A percentile compares a stretch with the other conserved stretches of the same genome.
Evolutionary conservation across 257 asterid genomes (phyloP).

Genomic region (Capsicum rhomboideum): DNA sequence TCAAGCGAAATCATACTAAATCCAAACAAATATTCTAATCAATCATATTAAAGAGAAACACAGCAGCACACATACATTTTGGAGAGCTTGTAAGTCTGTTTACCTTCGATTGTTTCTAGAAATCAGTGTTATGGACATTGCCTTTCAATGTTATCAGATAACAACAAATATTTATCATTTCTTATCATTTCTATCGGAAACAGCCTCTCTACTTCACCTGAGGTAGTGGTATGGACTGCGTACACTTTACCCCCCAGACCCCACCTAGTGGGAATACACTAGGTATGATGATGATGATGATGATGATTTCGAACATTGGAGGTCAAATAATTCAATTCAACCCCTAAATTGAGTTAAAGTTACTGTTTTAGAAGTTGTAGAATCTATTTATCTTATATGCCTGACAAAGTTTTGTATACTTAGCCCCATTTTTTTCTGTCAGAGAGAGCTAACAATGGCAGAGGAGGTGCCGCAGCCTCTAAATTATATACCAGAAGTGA

Average conservation of each 20-base stretch:
- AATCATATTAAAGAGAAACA: background rate
- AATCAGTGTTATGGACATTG: no score
- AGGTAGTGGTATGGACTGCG: no score
- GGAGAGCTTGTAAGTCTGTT: conserved; percentile 56
- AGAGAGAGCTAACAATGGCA: conserved; percentile 26
- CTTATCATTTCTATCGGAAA: no score
- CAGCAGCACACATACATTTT: conserved; percentile 26
- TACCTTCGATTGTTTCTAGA: no score
- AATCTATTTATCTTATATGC: background rate
- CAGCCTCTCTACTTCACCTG: no score
- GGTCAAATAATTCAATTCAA: background rate
- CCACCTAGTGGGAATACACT: no score
- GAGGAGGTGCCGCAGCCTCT: conserved; percentile 43
- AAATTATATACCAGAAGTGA: conserved; percentile 68
- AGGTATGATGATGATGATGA: no score
- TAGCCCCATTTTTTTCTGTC: background rate
- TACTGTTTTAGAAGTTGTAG: background rate
- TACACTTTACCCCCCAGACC: no score
- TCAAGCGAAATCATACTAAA: background rate
- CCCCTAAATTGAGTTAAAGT: background rate
- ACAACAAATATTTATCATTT: background rate
- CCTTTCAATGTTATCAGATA: no score
- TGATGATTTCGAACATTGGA: background rate
- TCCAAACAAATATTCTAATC: background rate
- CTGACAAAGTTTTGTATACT: background rate